A percentile compares a stretch with the other conserved stretches of the same genome.
Conservation (phyloP, 1,139 yeast species). For the Blastobotrys serpentis region DNA sequence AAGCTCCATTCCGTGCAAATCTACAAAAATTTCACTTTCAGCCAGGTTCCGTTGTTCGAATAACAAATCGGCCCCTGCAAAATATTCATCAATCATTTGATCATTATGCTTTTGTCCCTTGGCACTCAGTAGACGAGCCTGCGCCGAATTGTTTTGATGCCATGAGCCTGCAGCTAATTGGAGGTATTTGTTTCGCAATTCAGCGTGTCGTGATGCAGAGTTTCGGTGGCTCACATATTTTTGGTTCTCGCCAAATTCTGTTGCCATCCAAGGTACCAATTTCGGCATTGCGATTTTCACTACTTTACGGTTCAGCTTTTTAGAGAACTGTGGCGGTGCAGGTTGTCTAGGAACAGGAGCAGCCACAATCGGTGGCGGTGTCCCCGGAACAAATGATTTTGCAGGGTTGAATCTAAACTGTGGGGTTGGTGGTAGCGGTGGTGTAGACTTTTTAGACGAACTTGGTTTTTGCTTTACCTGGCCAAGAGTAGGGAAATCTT, state of each 20-base stretch:
- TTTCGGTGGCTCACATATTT: constrained; percentile 31
- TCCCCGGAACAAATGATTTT: constrained; percentile 13
- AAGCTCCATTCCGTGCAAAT: constrained; percentile 42
- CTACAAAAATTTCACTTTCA: constrained; percentile 38
- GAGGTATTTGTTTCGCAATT: constrained; percentile 41
- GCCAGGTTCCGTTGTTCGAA: constrained; percentile 26
- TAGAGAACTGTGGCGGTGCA: constrained; percentile 17
- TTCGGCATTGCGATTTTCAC: constrained; percentile 33
- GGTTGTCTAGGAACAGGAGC: constrained; percentile 11
- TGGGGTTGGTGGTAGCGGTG: constrained; percentile 12
- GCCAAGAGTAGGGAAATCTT: constrained; percentile 34
- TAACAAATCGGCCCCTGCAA: constrained; percentile 31
- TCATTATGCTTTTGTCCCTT: constrained; percentile 38
- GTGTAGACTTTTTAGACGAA: background rate
- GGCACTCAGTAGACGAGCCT: constrained; percentile 40
- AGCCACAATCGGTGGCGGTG: background rate
- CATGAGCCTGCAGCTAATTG: constrained; percentile 42
- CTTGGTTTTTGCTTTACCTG: constrained; percentile 13
- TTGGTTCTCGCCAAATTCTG: constrained; percentile 27
- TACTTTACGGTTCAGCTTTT: constrained; percentile 25
- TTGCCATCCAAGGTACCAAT: constrained; percentile 40
- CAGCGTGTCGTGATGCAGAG: constrained; percentile 33
- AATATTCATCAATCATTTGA: constrained; percentile 31
- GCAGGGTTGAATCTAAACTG: constrained; percentile 14
- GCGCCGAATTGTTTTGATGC: constrained; percentile 39